Percentiles rank a stretch among this genome's conserved stretches.
phyloP scores from a whole-genome alignment of 495 filamentous ascomycete genomes.

The Penicillium cinerascens region DNA sequence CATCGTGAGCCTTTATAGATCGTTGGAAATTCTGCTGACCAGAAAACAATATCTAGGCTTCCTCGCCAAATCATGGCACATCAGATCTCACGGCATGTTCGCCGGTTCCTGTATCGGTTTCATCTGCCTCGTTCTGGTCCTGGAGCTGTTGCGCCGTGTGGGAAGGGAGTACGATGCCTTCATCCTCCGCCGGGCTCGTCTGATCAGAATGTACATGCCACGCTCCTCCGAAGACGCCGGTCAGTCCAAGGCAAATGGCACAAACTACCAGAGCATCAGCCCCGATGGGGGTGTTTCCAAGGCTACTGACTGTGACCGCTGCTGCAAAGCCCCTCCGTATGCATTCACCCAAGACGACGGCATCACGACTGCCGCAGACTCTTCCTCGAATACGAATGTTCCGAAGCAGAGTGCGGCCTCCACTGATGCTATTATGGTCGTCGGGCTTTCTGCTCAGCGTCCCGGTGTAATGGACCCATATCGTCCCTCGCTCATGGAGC shows the following conservation, averaged over 20 bases:
- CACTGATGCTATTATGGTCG: not conserved
- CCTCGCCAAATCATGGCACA: constrained; percentile 61
- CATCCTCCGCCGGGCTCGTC: constrained; percentile 43
- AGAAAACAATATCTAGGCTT: constrained; percentile 44
- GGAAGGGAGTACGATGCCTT: constrained; percentile 59
- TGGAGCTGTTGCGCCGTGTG: constrained; percentile 61
- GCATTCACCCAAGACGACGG: not conserved
- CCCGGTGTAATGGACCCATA: constrained; percentile 18
- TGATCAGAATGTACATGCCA: constrained; percentile 16
- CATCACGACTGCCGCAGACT: constrained; percentile 2
- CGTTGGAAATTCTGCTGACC: not conserved
- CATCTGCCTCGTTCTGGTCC: constrained; percentile 56
- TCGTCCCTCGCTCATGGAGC: constrained; percentile 53
- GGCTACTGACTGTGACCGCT: not conserved
- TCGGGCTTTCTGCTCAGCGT: not conserved
- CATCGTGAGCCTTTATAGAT: not conserved
- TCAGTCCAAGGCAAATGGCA: not conserved
- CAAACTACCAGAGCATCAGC: not conserved
- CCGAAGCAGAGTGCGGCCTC: not conserved
- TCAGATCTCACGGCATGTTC: constrained; percentile 58
- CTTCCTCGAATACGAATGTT: not conserved
- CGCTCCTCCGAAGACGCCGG: not conserved
- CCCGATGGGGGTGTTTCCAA: not conserved
- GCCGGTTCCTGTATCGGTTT: constrained; percentile 69
- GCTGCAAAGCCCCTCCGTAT: not conserved